These are phyloP conservation scores for Termitomyces sp. DNA, from an alignment of 1,284 basidiomycete genomes.

Conservation along the genomic window DNA sequence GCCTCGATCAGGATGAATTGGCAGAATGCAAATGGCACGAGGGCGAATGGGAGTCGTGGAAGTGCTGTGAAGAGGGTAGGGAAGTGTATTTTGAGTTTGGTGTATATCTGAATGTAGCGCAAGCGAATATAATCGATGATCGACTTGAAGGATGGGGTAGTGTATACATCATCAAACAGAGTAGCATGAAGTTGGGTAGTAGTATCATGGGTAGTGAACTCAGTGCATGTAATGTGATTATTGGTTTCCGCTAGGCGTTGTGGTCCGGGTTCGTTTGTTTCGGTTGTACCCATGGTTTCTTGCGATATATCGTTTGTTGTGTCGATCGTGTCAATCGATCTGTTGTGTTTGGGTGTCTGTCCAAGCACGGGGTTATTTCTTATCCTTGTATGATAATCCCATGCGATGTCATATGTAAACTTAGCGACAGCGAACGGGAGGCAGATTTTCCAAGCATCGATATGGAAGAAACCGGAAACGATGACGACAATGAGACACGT, in stretches of 20 bases:
- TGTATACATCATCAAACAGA: background rate
- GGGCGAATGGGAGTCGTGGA: slow-evolving; percentile 70
- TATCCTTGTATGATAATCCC: slow-evolving; percentile 48
- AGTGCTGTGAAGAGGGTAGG: slow-evolving; percentile 73
- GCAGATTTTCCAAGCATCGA: slow-evolving; percentile 79
- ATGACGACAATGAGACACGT: slow-evolving; percentile 47
- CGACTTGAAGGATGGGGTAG: slow-evolving; percentile 7
- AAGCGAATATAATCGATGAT: slow-evolving; percentile 15
- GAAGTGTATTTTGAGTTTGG: slow-evolving; percentile 41
- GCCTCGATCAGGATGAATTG: slow-evolving; percentile 95
- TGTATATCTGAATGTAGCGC: slow-evolving; percentile 20
- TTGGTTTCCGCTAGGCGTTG: background rate
- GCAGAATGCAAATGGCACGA: slow-evolving; percentile 90
- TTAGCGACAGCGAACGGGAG: slow-evolving; percentile 82
- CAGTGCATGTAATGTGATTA: too few relatives aligned
- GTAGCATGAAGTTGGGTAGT: background rate
- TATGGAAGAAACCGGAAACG: slow-evolving; percentile 51
- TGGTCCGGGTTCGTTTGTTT: background rate
- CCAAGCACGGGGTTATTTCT: slow-evolving; percentile 22
- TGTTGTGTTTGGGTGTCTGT: slow-evolving; percentile 13
- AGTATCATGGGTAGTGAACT: background rate
- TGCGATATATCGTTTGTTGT: background rate
- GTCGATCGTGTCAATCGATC: slow-evolving; percentile 16
- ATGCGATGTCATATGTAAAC: slow-evolving; percentile 59
- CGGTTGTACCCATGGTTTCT: background rate